A percentile compares a stretch with the other conserved stretches of the same genome.
phyloP scores from a whole-genome alignment of 2,329 filamentous ascomycete species.

The Acrodontium crateriforme region DNA sequence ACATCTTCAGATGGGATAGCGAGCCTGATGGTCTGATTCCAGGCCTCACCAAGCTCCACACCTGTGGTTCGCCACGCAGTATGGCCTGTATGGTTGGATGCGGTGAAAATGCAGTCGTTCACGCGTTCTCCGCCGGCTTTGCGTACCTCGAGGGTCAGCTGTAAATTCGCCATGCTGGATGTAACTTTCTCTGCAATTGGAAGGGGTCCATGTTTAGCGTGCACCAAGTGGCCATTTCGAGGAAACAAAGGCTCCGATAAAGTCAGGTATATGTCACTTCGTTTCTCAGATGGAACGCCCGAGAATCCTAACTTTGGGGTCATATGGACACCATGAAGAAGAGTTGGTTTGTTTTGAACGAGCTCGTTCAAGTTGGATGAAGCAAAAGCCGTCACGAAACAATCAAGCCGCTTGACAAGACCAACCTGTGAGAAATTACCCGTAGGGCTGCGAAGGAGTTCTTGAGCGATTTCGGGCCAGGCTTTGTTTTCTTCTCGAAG shows the following conservation, averaged over 20 bases:
- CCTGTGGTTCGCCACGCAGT: conserved; percentile 84
- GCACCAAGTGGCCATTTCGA: conserved; percentile 48
- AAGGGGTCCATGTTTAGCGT: conserved; percentile 68
- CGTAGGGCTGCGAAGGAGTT: conserved; percentile 59
- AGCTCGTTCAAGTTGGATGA: conserved; percentile 65
- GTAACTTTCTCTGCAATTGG: conserved; percentile 46
- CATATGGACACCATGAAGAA: conserved; percentile 66
- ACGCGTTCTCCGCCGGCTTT: conserved; percentile 65
- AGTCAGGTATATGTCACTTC: conserved; percentile 92
- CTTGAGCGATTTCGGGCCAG: conserved; percentile 60
- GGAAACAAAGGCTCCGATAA: conserved; percentile 66
- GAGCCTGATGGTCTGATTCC: conserved; percentile 79
- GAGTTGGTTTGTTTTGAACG: conserved; percentile 74
- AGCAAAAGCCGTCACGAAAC: conserved; percentile 67
- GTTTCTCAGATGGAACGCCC: conserved; percentile 70
- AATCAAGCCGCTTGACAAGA: conserved; percentile 59
- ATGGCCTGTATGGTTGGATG: conserved; percentile 63
- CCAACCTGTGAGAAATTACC: conserved; percentile 44
- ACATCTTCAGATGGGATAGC: conserved; percentile 70
- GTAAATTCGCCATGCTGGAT: conserved; percentile 58
- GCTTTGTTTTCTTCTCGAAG: conserved; percentile 47
- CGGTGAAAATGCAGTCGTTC: conserved; percentile 74
- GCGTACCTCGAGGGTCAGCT: conserved; percentile 80
- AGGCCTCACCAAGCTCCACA: conserved; percentile 62
- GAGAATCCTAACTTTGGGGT: conserved; percentile 89